Evolutionary conservation across 164 flowering plant species (phyloP).

Genomic region (Tetracentron sinense): DNA sequence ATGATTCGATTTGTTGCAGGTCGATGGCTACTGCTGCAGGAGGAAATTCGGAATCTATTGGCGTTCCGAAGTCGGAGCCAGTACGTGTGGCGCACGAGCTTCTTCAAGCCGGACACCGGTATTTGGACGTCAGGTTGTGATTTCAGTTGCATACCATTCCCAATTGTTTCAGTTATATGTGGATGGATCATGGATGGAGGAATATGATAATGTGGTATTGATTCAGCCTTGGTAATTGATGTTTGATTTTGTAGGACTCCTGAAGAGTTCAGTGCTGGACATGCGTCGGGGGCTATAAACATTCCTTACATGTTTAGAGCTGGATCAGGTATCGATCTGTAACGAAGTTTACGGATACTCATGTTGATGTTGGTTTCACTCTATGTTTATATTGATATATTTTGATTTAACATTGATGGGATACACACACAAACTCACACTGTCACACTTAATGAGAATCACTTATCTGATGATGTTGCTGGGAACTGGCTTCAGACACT

Average conservation of each 20-base stretch:
- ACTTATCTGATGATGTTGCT: no score
- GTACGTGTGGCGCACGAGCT: constrained; percentile 83
- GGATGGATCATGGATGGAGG: no score
- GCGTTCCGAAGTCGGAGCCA: constrained; percentile 72
- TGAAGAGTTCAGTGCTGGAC: constrained; percentile 81
- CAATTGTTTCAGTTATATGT: no score
- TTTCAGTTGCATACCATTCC: no score
- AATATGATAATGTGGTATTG: no score
- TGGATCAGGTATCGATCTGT: constrained; percentile 50
- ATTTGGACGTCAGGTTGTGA: constrained; percentile 74
- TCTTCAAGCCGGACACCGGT: constrained; percentile 81
- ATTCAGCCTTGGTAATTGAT: no score
- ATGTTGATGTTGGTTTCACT: no score
- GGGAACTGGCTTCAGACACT: no score
- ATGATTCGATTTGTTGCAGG: constrained; percentile 1
- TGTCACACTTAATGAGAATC: no score
- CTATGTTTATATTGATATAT: no score
- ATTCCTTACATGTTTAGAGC: constrained; percentile 71
- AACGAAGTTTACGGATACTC: background rate
- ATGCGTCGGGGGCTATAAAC: constrained; percentile 71
- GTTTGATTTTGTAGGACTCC: constrained; percentile 46
- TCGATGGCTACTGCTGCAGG: constrained; percentile 29
- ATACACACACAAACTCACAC: no score
- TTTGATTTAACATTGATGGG: no score
- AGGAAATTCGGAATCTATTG: constrained; percentile 34